A percentile compares a stretch with the other conserved stretches of the same genome.
These are phyloP conservation scores for Calcarisporium arbuscula DNA, from an alignment of 2,329 filamentous ascomycete genomes.

Conservation along the genomic window DNA sequence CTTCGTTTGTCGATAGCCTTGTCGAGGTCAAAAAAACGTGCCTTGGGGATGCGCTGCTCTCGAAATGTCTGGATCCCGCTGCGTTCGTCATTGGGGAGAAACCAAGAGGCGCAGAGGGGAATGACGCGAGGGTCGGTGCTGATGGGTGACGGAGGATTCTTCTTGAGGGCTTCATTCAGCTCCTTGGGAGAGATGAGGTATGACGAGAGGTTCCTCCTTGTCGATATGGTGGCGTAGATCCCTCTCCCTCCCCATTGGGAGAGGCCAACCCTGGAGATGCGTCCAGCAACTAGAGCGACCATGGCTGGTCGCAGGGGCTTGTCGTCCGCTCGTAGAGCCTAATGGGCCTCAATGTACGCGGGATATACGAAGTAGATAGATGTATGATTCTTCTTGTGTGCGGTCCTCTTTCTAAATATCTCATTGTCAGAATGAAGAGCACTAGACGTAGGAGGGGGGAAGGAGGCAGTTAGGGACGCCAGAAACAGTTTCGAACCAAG, in stretches of 20 bases:
- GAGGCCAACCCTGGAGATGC: constrained; percentile 34
- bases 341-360: not conserved
- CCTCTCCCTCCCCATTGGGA: constrained; percentile 28
- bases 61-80: constrained; percentile 76
- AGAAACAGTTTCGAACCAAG: too few relatives aligned
- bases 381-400: too few relatives aligned
- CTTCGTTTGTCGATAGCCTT: constrained; percentile 81
- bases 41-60: constrained; percentile 76
- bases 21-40: constrained; percentile 95
- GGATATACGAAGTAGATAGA: not conserved
- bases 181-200: constrained; percentile 85
- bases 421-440: too few relatives aligned
- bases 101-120: constrained; percentile 91
- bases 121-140: constrained; percentile 78
- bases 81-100: constrained; percentile 85
- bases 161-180: constrained; percentile 72
- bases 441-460: too few relatives aligned
- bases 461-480: too few relatives aligned
- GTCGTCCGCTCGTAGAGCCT: not conserved
- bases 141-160: constrained; percentile 72
- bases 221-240: constrained; percentile 21
- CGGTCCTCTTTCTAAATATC: too few relatives aligned
- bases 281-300: constrained; percentile 36
- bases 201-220: constrained; percentile 52
- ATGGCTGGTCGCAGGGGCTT: constrained; percentile 22